phyloP scores from a whole-genome alignment of 2,329 filamentous ascomycete species.

The Fusarium sp. region DNA sequence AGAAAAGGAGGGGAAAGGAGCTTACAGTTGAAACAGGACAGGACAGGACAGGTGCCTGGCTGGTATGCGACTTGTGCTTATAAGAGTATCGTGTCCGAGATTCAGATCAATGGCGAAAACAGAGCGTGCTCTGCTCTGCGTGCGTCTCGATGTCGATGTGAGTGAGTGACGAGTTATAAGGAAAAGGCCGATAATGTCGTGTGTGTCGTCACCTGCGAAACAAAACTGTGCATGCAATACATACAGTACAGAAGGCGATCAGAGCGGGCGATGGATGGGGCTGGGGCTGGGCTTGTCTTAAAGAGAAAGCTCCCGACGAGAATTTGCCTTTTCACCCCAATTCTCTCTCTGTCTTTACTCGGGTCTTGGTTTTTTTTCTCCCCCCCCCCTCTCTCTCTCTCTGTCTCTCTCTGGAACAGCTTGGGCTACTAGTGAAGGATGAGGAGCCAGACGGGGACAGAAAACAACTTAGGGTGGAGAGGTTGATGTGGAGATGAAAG shows the following conservation, averaged over 20 bases:
- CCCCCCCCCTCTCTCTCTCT: background rate
- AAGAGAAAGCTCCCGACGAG: constrained; percentile 20
- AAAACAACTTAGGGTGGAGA: constrained; percentile 26
- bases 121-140: background rate
- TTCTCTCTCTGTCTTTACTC: background rate
- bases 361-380: background rate
- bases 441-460: constrained; percentile 26
- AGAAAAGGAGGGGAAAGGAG: constrained; percentile 25
- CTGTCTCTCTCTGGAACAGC: background rate
- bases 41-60: constrained; percentile 12
- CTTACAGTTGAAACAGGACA: constrained; percentile 26
- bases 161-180: background rate
- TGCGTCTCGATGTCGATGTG: background rate
- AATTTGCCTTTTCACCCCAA: background rate
- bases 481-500: constrained; percentile 32
- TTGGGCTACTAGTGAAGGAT: constrained; percentile 21
- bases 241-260: constrained; percentile 24
- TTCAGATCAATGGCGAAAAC: background rate
- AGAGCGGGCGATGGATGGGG: constrained; percentile 14
- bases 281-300: constrained; percentile 34
- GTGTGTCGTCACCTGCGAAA: constrained; percentile 32
- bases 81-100: constrained; percentile 14
- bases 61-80: constrained; percentile 27
- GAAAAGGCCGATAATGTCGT: background rate
- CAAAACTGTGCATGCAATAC: background rate